These are phyloP conservation scores for Rubia balearica DNA, from an alignment of 305 asterid species.

Conservation along the genomic window DNA sequence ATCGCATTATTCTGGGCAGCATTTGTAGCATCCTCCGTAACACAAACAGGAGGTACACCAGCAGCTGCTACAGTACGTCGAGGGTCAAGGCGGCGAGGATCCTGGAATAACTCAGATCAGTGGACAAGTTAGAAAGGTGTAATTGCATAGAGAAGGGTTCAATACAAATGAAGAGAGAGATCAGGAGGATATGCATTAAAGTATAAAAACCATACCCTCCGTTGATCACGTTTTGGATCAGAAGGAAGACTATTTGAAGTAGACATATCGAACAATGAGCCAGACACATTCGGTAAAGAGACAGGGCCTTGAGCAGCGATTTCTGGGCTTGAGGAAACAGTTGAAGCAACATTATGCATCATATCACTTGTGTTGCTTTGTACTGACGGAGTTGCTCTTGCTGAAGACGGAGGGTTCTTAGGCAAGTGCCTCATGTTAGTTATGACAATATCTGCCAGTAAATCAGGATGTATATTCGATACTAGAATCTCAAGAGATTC, in stretches of 20 bases:
- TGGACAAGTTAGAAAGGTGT: slow-evolving; percentile 23
- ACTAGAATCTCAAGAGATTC: slow-evolving; percentile 83
- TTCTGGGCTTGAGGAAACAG: slow-evolving; percentile 49
- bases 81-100: slow-evolving; percentile 99
- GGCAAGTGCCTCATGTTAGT: slow-evolving; percentile 95
- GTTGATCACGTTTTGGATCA: slow-evolving; percentile 93
- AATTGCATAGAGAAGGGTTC: background rate
- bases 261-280: slow-evolving; percentile 41
- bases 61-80: slow-evolving; percentile 53
- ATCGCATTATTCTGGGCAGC: slow-evolving; percentile 34
- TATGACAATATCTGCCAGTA: slow-evolving; percentile 95
- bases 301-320: slow-evolving; percentile 40
- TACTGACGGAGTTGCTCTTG: slow-evolving; percentile 32
- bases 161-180: background rate
- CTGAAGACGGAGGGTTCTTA: slow-evolving; percentile 48
- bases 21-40: slow-evolving; percentile 46
- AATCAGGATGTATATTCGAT: slow-evolving; percentile 81
- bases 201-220: slow-evolving; percentile 61
- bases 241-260: slow-evolving; percentile 42
- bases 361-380: slow-evolving; percentile 42
- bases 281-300: slow-evolving; percentile 32
- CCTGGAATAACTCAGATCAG: slow-evolving; percentile 42
- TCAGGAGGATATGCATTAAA: background rate
- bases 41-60: slow-evolving; percentile 41
- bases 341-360: slow-evolving; percentile 39